A percentile compares a stretch with the other conserved stretches of the same genome.
These are phyloP conservation scores for Beauveria sp. DNA, from an alignment of 2,329 filamentous ascomycete genomes.

Conservation along the genomic window DNA sequence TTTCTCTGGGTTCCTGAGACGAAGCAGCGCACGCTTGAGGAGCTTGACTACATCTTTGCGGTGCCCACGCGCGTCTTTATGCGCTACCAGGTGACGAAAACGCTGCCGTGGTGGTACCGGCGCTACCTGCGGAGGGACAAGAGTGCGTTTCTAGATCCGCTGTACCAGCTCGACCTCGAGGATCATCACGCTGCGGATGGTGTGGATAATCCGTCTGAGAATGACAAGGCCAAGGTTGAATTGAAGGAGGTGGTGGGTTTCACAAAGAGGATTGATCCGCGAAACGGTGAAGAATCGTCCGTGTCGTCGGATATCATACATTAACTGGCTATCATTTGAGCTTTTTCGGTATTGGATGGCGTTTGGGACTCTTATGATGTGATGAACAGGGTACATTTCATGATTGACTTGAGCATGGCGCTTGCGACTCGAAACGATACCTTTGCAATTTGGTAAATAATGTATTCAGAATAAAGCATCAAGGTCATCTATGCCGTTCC, in stretches of 20 bases:
- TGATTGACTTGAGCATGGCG: slow-evolving; percentile 1
- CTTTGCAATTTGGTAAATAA: neutral
- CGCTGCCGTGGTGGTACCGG: slow-evolving; percentile 54
- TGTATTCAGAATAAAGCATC: neutral
- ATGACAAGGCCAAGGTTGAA: slow-evolving; percentile 32
- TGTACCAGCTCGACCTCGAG: slow-evolving; percentile 34
- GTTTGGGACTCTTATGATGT: neutral
- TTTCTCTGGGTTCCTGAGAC: slow-evolving; percentile 53
- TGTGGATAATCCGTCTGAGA: slow-evolving; percentile 25
- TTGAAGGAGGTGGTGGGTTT: slow-evolving; percentile 30
- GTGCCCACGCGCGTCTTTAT: slow-evolving; percentile 51
- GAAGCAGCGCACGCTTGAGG: slow-evolving; percentile 46
- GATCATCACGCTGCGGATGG: slow-evolving; percentile 23
- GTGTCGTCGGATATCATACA: slow-evolving; percentile 1
- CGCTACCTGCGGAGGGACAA: slow-evolving; percentile 47
- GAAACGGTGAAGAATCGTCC: slow-evolving; percentile 3
- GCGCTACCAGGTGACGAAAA: slow-evolving; percentile 48
- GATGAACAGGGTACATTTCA: neutral
- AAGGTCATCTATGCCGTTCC: too few relatives aligned
- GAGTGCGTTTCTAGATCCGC: slow-evolving; percentile 30
- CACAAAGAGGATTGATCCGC: neutral
- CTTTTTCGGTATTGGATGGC: neutral
- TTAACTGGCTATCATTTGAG: neutral
- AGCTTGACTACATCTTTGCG: slow-evolving; percentile 54
- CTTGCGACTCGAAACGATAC: slow-evolving; percentile 1